Evolutionary conservation across 192 early-diverging fungal genomes (phyloP).

Genomic region (Rhizoclosmatium sp.): DNA sequence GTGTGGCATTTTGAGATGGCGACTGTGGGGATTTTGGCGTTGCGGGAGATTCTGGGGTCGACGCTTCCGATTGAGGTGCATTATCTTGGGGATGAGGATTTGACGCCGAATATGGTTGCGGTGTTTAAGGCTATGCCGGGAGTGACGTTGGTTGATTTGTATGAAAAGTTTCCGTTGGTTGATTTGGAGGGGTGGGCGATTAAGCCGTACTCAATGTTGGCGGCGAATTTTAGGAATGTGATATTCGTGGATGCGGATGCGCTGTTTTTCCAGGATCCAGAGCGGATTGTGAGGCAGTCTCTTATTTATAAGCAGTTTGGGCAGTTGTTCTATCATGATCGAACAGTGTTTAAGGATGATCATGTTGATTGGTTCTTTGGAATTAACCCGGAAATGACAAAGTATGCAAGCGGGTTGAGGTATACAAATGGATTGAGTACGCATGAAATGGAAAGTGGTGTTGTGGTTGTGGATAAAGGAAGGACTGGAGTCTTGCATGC

Average conservation of each 20-base stretch:
- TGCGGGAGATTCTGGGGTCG: not conserved
- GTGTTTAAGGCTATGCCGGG: not conserved
- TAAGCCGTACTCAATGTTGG: slow-evolving; percentile 26
- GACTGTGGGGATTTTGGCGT: not conserved
- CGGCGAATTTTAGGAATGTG: slow-evolving; percentile 30
- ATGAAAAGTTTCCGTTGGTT: slow-evolving; percentile 9
- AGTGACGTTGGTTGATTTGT: not conserved
- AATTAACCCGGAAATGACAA: slow-evolving; percentile 56
- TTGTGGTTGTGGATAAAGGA: slow-evolving; percentile 8
- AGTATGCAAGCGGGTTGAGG: slow-evolving; percentile 49
- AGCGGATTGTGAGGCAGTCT: slow-evolving; percentile 48
- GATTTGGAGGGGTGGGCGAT: slow-evolving; percentile 15
- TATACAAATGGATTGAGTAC: not conserved
- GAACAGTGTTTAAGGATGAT: slow-evolving; percentile 46
- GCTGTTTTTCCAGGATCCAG: slow-evolving; percentile 69
- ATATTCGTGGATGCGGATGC: slow-evolving; percentile 79
- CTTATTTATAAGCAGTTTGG: slow-evolving; percentile 52
- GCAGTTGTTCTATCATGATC: slow-evolving; percentile 68
- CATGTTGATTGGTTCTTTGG: slow-evolving; percentile 57
- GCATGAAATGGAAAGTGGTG: slow-evolving; percentile 11
- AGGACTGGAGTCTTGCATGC: slow-evolving; percentile 2
- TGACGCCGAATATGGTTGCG: not conserved
- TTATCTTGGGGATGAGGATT: not conserved
- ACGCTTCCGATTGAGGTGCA: slow-evolving; percentile 4
- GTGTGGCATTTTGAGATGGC: not conserved